A percentile compares a stretch with the other conserved stretches of the same genome.
phyloP scores from a whole-genome alignment of 495 filamentous ascomycete genomes.

The Penicillium atrosanguineum region DNA sequence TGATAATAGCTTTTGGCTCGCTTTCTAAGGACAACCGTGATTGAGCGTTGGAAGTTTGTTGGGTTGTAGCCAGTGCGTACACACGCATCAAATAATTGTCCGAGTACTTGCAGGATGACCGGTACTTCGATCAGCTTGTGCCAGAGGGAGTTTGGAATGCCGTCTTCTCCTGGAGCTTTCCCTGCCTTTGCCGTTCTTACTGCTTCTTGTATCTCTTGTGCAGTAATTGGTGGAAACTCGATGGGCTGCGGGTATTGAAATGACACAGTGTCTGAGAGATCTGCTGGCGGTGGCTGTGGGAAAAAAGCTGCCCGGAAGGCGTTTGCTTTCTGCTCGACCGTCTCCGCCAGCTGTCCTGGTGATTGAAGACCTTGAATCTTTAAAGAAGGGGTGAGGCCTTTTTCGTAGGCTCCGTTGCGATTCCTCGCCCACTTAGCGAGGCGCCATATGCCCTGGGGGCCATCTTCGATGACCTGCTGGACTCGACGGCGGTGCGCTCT shows the following conservation, averaged over 20 bases:
- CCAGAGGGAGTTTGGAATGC: slow-evolving; percentile 7
- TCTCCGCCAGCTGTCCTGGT: background rate
- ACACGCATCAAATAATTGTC: slow-evolving; percentile 5
- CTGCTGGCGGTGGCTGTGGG: slow-evolving; percentile 3
- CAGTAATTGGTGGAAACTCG: background rate
- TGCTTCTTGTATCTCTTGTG: slow-evolving; percentile 4
- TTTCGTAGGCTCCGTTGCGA: background rate
- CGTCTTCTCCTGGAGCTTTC: slow-evolving; percentile 11
- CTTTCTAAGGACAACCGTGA: background rate
- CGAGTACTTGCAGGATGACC: background rate
- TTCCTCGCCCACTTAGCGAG: slow-evolving; percentile 11
- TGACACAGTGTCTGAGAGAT: background rate
- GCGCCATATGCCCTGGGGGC: slow-evolving; percentile 4
- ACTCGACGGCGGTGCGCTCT: slow-evolving; percentile 4
- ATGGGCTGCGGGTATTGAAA: slow-evolving; percentile 1
- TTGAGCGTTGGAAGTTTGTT: background rate
- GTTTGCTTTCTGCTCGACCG: background rate
- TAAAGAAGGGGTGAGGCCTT: background rate
- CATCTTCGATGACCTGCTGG: slow-evolving; percentile 10
- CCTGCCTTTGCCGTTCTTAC: too few relatives aligned
- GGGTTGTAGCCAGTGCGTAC: slow-evolving; percentile 7
- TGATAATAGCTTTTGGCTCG: background rate
- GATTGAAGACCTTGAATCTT: background rate
- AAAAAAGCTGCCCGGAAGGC: slow-evolving; percentile 5
- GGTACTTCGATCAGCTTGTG: slow-evolving; percentile 3